phyloP scores from a whole-genome alignment of 2,329 filamentous ascomycete species.

The Capronia coronata region DNA sequence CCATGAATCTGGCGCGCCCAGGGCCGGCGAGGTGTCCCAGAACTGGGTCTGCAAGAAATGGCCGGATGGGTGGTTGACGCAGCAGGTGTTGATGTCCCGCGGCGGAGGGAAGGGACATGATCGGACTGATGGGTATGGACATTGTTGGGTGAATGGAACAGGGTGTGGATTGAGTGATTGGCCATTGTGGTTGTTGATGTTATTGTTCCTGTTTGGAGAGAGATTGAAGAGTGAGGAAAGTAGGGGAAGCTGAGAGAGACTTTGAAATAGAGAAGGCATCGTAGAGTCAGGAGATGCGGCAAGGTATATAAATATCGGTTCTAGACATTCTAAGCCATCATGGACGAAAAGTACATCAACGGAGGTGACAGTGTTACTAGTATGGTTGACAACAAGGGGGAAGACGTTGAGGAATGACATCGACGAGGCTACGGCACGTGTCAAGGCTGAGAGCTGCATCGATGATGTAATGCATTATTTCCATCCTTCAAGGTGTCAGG shows the following conservation, averaged over 20 bases:
- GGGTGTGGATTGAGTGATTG: not conserved
- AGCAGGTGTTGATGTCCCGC: constrained; percentile 53
- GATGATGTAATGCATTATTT: too few species aligned
- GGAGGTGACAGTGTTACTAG: not conserved
- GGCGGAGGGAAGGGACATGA: constrained; percentile 22
- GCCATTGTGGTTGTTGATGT: not conserved
- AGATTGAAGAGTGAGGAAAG: constrained; percentile 12
- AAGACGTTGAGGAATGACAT: constrained; percentile 11
- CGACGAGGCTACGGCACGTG: constrained; percentile 6
- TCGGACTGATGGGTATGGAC: constrained; percentile 16
- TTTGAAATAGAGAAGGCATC: constrained; percentile 7
- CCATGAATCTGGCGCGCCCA: constrained; percentile 64
- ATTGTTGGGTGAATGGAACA: not conserved
- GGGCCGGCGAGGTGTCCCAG: constrained; percentile 62
- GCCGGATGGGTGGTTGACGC: constrained; percentile 66
- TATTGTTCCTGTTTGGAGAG: not conserved
- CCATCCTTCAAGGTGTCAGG: too few species aligned
- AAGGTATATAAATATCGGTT: not conserved
- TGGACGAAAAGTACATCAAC: not conserved
- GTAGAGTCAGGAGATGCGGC: too few species aligned
- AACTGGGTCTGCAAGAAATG: constrained; percentile 69
- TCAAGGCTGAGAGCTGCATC: too few species aligned
- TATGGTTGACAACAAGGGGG: too few species aligned
- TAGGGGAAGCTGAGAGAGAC: constrained; percentile 14
- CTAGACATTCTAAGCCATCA: too few species aligned